Evolutionary conservation across 2,329 filamentous ascomycete species (phyloP).

Genomic region (Fusarium fujikuroi): DNA sequence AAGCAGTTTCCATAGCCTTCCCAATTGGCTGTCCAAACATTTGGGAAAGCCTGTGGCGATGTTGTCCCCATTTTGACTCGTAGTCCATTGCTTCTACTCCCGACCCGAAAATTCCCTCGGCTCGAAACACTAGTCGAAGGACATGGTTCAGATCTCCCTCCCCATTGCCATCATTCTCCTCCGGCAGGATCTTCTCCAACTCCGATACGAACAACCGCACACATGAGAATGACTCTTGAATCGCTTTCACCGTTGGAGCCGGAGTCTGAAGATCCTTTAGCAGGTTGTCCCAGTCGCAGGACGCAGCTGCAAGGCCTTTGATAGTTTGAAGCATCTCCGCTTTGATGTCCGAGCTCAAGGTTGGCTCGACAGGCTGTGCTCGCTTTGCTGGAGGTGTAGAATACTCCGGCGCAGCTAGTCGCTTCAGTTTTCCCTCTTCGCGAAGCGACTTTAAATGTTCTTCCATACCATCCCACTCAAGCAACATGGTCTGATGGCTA

Average conservation of each 20-base stretch:
- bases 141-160: not conserved
- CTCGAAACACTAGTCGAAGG: not conserved
- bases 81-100: not conserved
- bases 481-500: not conserved
- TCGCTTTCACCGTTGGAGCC: rapidly evolving
- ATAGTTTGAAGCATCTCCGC: not conserved
- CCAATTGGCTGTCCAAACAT: not conserved
- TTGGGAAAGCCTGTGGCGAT: not conserved
- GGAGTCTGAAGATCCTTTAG: not conserved
- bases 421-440: not conserved
- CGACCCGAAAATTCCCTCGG: not conserved
- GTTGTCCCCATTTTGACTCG: not conserved
- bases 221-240: not conserved
- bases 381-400: not conserved
- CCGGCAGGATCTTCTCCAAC: not conserved
- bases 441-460: not conserved
- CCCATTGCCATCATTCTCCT: not conserved
- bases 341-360: not conserved
- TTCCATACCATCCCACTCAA: not conserved
- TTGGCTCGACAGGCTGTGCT: not conserved
- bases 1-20: not conserved
- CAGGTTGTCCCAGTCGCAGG: not conserved
- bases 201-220: not conserved
- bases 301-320: not conserved
- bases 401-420: not conserved